Percentiles rank a stretch among this genome's conserved stretches.
Conservation (phyloP, 768 basidiomycete genomes). For the Trametes elegans region DNA sequence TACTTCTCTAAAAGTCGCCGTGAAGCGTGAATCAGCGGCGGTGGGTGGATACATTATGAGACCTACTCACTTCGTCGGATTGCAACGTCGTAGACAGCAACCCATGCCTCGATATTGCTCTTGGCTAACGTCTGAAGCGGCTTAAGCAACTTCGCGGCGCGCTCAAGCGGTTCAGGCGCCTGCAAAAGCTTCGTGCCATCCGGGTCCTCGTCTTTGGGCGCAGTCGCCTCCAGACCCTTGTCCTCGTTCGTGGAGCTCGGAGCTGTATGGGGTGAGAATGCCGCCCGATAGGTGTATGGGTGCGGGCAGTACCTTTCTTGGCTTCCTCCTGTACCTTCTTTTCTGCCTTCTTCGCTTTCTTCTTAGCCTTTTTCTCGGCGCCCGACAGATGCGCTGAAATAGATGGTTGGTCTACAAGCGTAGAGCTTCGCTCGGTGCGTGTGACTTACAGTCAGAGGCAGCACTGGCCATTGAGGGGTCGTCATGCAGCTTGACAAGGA, state of each 20-base stretch:
- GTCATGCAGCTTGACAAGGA: constrained; percentile 72
- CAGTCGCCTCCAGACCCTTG: constrained; percentile 60
- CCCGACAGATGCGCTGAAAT: constrained; percentile 46
- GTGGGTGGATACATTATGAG: background rate
- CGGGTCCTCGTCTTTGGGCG: constrained; percentile 77
- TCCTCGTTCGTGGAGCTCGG: constrained; percentile 52
- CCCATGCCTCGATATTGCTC: constrained; percentile 67
- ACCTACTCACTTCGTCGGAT: constrained; percentile 78
- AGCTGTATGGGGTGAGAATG: constrained; percentile 23
- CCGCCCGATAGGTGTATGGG: background rate
- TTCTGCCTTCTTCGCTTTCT: constrained; percentile 83
- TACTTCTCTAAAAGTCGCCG: constrained; percentile 57
- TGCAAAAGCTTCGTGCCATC: constrained; percentile 71
- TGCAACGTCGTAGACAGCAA: constrained; percentile 76
- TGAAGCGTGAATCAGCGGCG: background rate
- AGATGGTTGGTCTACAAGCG: constrained; percentile 15
- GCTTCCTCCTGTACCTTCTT: constrained; percentile 62
- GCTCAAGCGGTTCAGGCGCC: constrained; percentile 65
- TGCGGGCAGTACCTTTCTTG: constrained; percentile 59
- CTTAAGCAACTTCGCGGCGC: constrained; percentile 66
- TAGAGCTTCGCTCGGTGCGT: background rate
- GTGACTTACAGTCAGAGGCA: constrained; percentile 25
- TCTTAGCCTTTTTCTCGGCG: constrained; percentile 78
- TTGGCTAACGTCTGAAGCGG: constrained; percentile 56
- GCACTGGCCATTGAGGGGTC: constrained; percentile 57